phyloP scores from a whole-genome alignment of 2,329 filamentous ascomycete species.

The Penicillium polonicum region DNA sequence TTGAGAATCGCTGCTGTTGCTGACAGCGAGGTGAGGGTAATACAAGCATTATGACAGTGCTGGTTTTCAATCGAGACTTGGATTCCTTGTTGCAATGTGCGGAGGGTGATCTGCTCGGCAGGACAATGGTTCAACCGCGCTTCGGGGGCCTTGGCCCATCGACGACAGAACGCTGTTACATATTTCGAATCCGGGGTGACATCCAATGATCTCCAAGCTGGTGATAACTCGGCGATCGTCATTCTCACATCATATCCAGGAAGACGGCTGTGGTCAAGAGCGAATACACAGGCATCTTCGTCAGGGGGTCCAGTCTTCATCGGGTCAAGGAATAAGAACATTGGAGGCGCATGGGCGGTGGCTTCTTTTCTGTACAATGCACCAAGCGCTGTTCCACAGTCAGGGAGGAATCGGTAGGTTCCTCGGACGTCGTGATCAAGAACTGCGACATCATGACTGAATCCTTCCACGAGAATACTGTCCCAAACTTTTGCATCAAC shows the following conservation, averaged over 20 bases:
- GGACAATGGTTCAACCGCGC: constrained; percentile 23
- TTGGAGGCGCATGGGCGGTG: constrained; percentile 17
- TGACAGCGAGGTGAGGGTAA: constrained; percentile 32
- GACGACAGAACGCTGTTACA: constrained; percentile 34
- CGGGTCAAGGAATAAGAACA: constrained; percentile 62
- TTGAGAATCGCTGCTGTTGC: constrained; percentile 21
- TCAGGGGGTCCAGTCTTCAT: constrained; percentile 47
- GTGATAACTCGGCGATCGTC: constrained; percentile 48
- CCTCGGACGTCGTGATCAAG: constrained; percentile 49
- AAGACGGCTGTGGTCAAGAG: constrained; percentile 48
- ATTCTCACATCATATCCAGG: constrained; percentile 49
- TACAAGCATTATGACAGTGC: constrained; percentile 34
- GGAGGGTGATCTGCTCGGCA: constrained; percentile 22
- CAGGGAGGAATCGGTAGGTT: constrained; percentile 50
- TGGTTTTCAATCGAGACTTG: constrained; percentile 15
- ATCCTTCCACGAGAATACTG: constrained; percentile 42
- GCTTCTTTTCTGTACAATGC: constrained; percentile 52
- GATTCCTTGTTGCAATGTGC: constrained; percentile 17
- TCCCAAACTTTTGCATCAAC: constrained; percentile 46
- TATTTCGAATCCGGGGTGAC: constrained; percentile 14
- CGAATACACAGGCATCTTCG: constrained; percentile 59
- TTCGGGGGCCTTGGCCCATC: constrained; percentile 25
- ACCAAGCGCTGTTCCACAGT: constrained; percentile 58
- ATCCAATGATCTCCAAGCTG: constrained; percentile 46
- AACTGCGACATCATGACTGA: constrained; percentile 26